Percentiles rank a stretch among this genome's conserved stretches.
Conservation (phyloP, 1,284 basidiomycete genomes). For the Rhodotorula sp. region DNA sequence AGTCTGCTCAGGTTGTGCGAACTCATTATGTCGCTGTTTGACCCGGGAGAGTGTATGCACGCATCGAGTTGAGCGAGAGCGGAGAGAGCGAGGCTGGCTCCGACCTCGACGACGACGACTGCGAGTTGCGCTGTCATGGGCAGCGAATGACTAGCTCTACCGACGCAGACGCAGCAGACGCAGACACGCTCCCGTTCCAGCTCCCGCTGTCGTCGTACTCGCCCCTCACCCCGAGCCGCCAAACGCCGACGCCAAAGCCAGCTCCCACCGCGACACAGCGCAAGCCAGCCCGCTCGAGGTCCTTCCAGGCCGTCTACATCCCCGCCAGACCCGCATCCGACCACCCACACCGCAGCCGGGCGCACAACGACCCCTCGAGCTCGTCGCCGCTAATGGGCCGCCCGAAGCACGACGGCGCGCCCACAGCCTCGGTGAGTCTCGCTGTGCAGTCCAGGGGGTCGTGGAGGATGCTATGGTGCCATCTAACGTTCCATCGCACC, state of each 20-base stretch:
- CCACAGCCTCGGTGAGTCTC: too few relatives aligned
- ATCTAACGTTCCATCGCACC: not conserved
- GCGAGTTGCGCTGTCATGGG: not conserved
- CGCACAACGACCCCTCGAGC: too few relatives aligned
- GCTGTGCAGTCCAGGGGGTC: too few relatives aligned
- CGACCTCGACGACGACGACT: not conserved
- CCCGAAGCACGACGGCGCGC: not conserved
- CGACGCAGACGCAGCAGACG: not conserved
- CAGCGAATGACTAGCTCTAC: not conserved
- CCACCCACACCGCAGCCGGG: too few relatives aligned
- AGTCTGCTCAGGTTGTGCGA: not conserved
- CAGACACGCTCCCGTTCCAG: slow-evolving; percentile 3
- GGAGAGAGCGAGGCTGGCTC: not conserved
- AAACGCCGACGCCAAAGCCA: not conserved
- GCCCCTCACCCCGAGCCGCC: not conserved
- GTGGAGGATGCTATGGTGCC: not conserved
- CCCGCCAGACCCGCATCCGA: too few relatives aligned
- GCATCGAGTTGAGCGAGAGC: not conserved
- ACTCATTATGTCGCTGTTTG: not conserved
- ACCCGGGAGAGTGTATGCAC: not conserved
- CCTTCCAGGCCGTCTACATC: not conserved
- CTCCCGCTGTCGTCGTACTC: not conserved
- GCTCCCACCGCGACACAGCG: not conserved
- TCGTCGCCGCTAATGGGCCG: slow-evolving; percentile 1
- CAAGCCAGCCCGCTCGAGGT: not conserved